phyloP scores from a whole-genome alignment of 306 rosid species.

The Begonia masoniana region DNA sequence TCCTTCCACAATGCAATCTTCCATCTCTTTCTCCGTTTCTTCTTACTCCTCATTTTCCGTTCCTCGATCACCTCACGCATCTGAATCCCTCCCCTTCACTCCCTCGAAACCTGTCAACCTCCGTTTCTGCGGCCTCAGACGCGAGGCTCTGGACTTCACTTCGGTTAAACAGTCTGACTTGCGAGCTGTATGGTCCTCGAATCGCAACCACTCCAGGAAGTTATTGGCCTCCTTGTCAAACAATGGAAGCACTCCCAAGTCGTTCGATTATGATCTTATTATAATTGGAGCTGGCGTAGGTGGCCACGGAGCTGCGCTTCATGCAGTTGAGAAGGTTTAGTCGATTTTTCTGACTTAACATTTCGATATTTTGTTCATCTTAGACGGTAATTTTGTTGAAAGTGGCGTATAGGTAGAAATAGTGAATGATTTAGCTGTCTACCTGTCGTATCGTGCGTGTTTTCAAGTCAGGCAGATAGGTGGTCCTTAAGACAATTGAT shows the following conservation, averaged over 20 bases:
- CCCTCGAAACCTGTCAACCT: constrained; percentile 34
- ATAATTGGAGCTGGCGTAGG: constrained; percentile 98
- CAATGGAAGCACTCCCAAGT: constrained; percentile 59
- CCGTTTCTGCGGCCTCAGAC: constrained; percentile 73
- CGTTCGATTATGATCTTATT: constrained; percentile 81
- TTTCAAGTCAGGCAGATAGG: no score
- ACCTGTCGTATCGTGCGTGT: no score
- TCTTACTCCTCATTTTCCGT: constrained; percentile 29
- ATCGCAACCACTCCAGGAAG: constrained; percentile 9
- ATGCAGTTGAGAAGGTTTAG: constrained; percentile 85
- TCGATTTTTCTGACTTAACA: background rate
- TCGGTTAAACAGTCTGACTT: constrained; percentile 21
- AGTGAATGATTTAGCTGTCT: no score
- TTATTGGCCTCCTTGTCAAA: constrained; percentile 38
- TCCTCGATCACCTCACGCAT: constrained; percentile 29
- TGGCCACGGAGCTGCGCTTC: constrained; percentile 96
- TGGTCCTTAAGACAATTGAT: no score
- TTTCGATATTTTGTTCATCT: background rate
- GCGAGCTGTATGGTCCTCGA: constrained; percentile 13
- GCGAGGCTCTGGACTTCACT: constrained; percentile 50
- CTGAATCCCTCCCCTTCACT: constrained; percentile 7
- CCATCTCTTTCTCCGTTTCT: constrained; percentile 55
- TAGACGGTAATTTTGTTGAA: background rate
- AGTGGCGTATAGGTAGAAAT: background rate
- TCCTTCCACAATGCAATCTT: constrained; percentile 54